Evolutionary conservation across 495 filamentous ascomycete genomes (phyloP).

Genomic region (Penicillium fimorum): DNA sequence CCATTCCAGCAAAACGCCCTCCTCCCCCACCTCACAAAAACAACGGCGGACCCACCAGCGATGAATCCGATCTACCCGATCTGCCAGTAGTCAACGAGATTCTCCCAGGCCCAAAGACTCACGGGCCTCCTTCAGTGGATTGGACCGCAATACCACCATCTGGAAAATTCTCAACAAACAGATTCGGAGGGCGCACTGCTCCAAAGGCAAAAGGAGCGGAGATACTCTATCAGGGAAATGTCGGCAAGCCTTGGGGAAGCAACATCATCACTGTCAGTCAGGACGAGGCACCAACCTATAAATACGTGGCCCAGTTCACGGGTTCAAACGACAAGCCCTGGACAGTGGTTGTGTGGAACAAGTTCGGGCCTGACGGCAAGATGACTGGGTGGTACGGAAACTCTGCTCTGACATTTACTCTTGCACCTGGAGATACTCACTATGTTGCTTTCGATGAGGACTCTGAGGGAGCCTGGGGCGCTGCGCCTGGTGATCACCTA

Average conservation of each 20-base stretch:
- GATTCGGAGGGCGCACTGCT: slow-evolving; percentile 33
- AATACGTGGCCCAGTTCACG: slow-evolving; percentile 49
- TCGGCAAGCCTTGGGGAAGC: slow-evolving; percentile 53
- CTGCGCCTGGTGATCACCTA: slow-evolving; percentile 33
- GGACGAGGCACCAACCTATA: slow-evolving; percentile 34
- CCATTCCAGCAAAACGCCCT: background rate
- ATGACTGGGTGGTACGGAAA: slow-evolving; percentile 47
- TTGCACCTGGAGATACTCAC: slow-evolving; percentile 41
- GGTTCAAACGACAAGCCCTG: slow-evolving; percentile 37
- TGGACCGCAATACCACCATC: slow-evolving; percentile 31
- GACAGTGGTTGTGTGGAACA: slow-evolving; percentile 55
- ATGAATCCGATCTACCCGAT: slow-evolving; percentile 1
- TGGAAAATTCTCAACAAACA: slow-evolving; percentile 21
- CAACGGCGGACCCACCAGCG: background rate
- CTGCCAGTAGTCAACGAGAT: slow-evolving; percentile 12
- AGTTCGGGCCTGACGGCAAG: slow-evolving; percentile 43
- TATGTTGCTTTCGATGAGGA: slow-evolving; percentile 52
- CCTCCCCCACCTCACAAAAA: background rate
- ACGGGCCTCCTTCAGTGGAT: background rate
- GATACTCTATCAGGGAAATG: slow-evolving; percentile 45
- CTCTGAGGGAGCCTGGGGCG: slow-evolving; percentile 42
- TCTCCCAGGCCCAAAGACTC: slow-evolving; percentile 3
- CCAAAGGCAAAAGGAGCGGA: slow-evolving; percentile 25
- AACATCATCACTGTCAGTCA: slow-evolving; percentile 49
- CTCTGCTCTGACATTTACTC: slow-evolving; percentile 42